Conservation (phyloP, 495 filamentous ascomycete genomes). For the Penicillium chermesinum region DNA sequence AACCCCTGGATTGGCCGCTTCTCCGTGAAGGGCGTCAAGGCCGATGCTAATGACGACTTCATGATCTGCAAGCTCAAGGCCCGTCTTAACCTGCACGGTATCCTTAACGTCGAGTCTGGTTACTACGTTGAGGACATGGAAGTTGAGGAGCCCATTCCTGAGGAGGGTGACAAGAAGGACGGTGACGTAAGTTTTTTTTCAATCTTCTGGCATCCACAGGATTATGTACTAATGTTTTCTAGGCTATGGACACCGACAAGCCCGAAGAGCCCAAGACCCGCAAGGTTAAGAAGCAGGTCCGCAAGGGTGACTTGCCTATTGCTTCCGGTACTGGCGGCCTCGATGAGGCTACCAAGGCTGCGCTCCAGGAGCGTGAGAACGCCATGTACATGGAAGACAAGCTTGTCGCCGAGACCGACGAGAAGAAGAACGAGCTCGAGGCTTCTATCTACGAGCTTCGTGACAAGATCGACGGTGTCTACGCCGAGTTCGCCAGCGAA, state of each 20-base stretch:
- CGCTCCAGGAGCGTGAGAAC: slow-evolving; percentile 66
- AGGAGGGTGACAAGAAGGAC: slow-evolving; percentile 54
- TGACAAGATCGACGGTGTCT: slow-evolving; percentile 88
- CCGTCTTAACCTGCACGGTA: slow-evolving; percentile 90
- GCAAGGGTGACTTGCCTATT: slow-evolving; percentile 94
- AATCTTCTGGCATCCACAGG: neutral
- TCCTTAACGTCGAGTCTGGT: slow-evolving; percentile 92
- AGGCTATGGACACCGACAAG: slow-evolving; percentile 92
- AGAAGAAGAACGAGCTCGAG: slow-evolving; percentile 99
- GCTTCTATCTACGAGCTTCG: slow-evolving; percentile 93
- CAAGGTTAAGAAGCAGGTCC: slow-evolving; percentile 99
- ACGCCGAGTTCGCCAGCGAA: slow-evolving; percentile 80
- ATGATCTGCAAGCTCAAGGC: slow-evolving; percentile 99
- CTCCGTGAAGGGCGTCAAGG: slow-evolving; percentile 85
- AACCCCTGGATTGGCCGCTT: slow-evolving; percentile 95
- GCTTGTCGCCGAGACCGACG: slow-evolving; percentile 94
- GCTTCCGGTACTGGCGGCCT: slow-evolving; percentile 74
- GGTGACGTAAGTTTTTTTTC: slow-evolving; percentile 58
- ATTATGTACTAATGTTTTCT: slow-evolving; percentile 12
- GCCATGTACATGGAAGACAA: slow-evolving; percentile 97
- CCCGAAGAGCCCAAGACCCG: slow-evolving; percentile 78
- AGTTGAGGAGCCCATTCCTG: slow-evolving; percentile 83
- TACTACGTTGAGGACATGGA: slow-evolving; percentile 99
- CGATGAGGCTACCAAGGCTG: slow-evolving; percentile 60
- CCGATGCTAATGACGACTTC: slow-evolving; percentile 82